These are phyloP conservation scores for Bipolaris oryzae DNA, from an alignment of 2,329 filamentous ascomycete species.

Conservation along the genomic window DNA sequence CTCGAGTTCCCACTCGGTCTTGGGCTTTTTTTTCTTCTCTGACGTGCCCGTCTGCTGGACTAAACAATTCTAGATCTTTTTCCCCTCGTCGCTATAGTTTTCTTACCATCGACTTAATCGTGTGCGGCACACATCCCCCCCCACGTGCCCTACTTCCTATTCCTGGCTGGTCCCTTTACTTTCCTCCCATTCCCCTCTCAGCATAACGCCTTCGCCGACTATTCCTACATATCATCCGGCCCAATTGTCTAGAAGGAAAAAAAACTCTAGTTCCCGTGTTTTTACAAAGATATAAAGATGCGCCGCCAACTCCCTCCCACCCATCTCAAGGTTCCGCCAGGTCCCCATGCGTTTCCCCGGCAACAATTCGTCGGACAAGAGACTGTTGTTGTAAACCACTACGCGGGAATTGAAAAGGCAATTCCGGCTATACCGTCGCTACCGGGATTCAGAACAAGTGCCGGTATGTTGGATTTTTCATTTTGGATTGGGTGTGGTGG, in stretches of 20 bases:
- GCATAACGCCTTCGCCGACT: conserved; percentile 10
- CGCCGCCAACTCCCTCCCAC: conserved; percentile 44
- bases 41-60: conserved; percentile 9
- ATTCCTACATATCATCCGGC: conserved; percentile 29
- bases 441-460: conserved; percentile 48
- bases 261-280: neutral
- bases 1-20: conserved; percentile 32
- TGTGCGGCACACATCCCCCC: conserved; percentile 2
- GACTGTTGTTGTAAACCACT: conserved; percentile 43
- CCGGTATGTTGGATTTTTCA: conserved; percentile 40
- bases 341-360: conserved; percentile 36
- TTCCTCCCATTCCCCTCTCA: neutral
- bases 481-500: conserved; percentile 3
- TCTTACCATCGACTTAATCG: conserved; percentile 24
- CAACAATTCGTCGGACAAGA: conserved; percentile 37
- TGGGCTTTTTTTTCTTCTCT: conserved; percentile 15
- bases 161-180: conserved; percentile 28
- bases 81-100: neutral
- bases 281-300: conserved; percentile 35
- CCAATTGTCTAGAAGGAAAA: neutral
- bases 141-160: conserved; percentile 7
- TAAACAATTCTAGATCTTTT: conserved; percentile 15
- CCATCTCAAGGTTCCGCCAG: conserved; percentile 42
- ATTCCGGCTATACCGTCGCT: conserved; percentile 46
- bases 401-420: conserved; percentile 42